Evolutionary conservation across 106 monocot genomes (phyloP).

Genomic region (Iris macrosiphon): DNA sequence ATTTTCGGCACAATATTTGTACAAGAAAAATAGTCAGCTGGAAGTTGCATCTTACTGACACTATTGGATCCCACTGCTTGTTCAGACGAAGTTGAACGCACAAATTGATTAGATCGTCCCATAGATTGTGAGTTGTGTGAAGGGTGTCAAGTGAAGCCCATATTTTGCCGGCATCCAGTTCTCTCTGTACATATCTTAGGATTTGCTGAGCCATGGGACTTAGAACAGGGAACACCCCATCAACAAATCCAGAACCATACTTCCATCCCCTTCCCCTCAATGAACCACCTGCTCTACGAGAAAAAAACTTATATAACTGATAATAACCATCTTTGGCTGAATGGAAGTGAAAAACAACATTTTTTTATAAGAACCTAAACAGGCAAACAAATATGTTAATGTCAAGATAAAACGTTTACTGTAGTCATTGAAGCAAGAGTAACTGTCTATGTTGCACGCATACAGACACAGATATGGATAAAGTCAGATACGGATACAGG

Average conservation of each 20-base stretch:
- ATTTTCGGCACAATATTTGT: too few relatives aligned
- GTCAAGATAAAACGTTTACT: background rate
- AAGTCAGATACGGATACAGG: too few relatives aligned
- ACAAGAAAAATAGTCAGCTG: background rate
- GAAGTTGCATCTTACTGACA: slow-evolving; percentile 40
- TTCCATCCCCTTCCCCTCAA: slow-evolving; percentile 80
- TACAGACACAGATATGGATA: background rate
- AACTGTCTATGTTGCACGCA: background rate
- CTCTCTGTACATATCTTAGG: slow-evolving; percentile 46
- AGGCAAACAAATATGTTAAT: background rate
- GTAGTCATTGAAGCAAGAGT: background rate
- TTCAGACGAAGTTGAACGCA: slow-evolving; percentile 77
- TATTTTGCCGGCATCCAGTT: slow-evolving; percentile 36
- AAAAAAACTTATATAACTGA: background rate
- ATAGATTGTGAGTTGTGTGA: slow-evolving; percentile 61
- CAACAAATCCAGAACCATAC: slow-evolving; percentile 92
- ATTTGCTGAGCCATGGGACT: slow-evolving; percentile 76
- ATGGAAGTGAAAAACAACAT: background rate
- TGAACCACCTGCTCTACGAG: slow-evolving; percentile 47
- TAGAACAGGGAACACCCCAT: slow-evolving; percentile 83
- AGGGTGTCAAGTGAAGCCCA: slow-evolving; percentile 50
- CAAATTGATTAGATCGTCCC: slow-evolving; percentile 80
- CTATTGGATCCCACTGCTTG: slow-evolving; percentile 69
- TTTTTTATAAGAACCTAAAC: background rate
- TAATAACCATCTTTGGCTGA: background rate